Conservation (phyloP, 768 basidiomycete species). For the Boletus fagicola region DNA sequence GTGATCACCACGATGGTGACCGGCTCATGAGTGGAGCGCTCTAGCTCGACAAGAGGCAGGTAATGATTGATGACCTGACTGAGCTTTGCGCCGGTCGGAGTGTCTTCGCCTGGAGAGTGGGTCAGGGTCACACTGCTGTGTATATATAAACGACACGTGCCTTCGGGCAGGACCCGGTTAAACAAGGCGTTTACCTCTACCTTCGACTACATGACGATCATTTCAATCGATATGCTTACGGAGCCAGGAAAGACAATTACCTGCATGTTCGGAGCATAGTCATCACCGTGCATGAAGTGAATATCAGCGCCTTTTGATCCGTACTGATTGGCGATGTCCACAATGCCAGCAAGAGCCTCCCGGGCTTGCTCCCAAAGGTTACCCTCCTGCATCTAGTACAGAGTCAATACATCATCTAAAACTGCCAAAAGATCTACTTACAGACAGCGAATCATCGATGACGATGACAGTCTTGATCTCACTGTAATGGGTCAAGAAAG, state of each 20-base stretch:
- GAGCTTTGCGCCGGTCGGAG: constrained; percentile 40
- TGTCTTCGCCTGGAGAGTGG: constrained; percentile 29
- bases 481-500: constrained; percentile 15
- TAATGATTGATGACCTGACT: constrained; percentile 38
- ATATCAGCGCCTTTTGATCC: constrained; percentile 42
- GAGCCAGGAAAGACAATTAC: constrained; percentile 1
- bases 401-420: background rate
- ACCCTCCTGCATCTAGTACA: constrained; percentile 38
- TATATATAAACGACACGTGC: constrained; percentile 1
- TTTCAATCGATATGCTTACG: background rate
- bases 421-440: constrained; percentile 4
- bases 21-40: constrained; percentile 31
- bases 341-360: constrained; percentile 43
- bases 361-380: constrained; percentile 38
- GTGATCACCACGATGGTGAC: constrained; percentile 39
- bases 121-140: background rate
- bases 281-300: constrained; percentile 40
- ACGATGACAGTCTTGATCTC: constrained; percentile 43
- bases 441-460: constrained; percentile 42
- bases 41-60: constrained; percentile 33
- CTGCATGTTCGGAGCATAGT: constrained; percentile 30
- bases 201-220: constrained; percentile 14
- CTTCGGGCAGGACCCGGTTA: constrained; percentile 26
- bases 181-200: constrained; percentile 25
- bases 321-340: constrained; percentile 36